These are phyloP conservation scores for Hamigera avellanea DNA, from an alignment of 495 filamentous ascomycete genomes.

Conservation along the genomic window DNA sequence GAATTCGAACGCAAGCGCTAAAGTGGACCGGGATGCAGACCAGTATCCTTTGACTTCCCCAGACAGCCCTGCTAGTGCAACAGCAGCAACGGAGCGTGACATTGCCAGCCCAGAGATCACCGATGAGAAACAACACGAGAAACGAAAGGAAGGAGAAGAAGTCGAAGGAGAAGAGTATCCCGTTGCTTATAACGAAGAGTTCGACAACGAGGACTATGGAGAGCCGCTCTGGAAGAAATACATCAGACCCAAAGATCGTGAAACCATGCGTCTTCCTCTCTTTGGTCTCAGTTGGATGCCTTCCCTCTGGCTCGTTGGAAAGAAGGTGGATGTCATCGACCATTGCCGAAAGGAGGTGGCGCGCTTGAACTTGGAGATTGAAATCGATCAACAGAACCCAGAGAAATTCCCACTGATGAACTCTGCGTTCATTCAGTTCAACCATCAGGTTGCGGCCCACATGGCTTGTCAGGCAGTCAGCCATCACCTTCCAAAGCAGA, in stretches of 20 bases:
- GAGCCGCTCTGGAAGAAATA: slow-evolving; percentile 76
- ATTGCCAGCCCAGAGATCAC: slow-evolving; percentile 5
- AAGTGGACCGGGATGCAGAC: slow-evolving; percentile 9
- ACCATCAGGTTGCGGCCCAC: slow-evolving; percentile 92
- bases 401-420: slow-evolving; percentile 93
- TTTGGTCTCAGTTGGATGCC: slow-evolving; percentile 78
- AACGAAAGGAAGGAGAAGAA: slow-evolving; percentile 23
- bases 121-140: slow-evolving; percentile 10
- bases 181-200: slow-evolving; percentile 54
- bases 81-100: slow-evolving; percentile 3
- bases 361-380: slow-evolving; percentile 84
- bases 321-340: slow-evolving; percentile 93
- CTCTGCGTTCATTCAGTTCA: slow-evolving; percentile 97
- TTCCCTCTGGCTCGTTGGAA: slow-evolving; percentile 64
- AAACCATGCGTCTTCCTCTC: slow-evolving; percentile 70
- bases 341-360: slow-evolving; percentile 83
- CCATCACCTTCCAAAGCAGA: slow-evolving; percentile 86
- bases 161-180: slow-evolving; percentile 51
- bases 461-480: slow-evolving; percentile 94
- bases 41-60: slow-evolving; percentile 28
- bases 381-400: slow-evolving; percentile 74
- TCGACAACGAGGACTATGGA: slow-evolving; percentile 48
- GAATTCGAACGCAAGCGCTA: slow-evolving; percentile 16
- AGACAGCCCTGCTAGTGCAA: slow-evolving; percentile 12
- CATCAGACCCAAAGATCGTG: slow-evolving; percentile 67